phyloP scores from a whole-genome alignment of 2,329 filamentous ascomycete species.

The Leptographium procerum region DNA sequence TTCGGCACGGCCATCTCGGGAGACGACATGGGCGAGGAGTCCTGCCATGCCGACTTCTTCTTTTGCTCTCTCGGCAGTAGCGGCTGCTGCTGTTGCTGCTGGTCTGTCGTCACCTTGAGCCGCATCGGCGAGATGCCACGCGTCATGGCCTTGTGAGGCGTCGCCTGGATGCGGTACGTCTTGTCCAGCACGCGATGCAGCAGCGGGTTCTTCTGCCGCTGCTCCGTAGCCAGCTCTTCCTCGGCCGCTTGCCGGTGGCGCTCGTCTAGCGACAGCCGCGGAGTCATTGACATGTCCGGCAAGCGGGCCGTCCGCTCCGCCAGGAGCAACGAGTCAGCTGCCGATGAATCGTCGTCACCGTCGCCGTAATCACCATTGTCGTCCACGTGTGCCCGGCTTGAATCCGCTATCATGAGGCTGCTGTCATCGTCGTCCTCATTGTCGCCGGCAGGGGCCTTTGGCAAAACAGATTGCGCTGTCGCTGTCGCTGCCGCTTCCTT shows the following conservation, averaged over 20 bases:
- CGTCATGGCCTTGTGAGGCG: constrained; percentile 53
- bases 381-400: background rate
- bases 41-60: constrained; percentile 30
- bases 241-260: constrained; percentile 29
- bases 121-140: constrained; percentile 35
- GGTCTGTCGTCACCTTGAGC: constrained; percentile 22
- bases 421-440: background rate
- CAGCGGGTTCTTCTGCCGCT: constrained; percentile 55
- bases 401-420: background rate
- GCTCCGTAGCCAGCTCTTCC: constrained; percentile 16
- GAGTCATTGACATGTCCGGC: constrained; percentile 53
- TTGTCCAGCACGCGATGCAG: constrained; percentile 91
- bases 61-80: constrained; percentile 7
- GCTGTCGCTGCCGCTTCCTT: background rate
- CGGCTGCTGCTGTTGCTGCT: constrained; percentile 14
- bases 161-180: constrained; percentile 87
- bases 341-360: constrained; percentile 22
- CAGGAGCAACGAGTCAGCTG: constrained; percentile 32
- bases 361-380: background rate
- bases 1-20: constrained; percentile 73
- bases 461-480: background rate
- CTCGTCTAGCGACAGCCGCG: constrained; percentile 41
- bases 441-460: background rate
- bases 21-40: constrained; percentile 52
- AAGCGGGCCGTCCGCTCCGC: constrained; percentile 43